A percentile compares a stretch with the other conserved stretches of the same genome.
Evolutionary conservation across 192 early-diverging fungal species (phyloP).

Genomic region (Anaeromyces robustus): DNA sequence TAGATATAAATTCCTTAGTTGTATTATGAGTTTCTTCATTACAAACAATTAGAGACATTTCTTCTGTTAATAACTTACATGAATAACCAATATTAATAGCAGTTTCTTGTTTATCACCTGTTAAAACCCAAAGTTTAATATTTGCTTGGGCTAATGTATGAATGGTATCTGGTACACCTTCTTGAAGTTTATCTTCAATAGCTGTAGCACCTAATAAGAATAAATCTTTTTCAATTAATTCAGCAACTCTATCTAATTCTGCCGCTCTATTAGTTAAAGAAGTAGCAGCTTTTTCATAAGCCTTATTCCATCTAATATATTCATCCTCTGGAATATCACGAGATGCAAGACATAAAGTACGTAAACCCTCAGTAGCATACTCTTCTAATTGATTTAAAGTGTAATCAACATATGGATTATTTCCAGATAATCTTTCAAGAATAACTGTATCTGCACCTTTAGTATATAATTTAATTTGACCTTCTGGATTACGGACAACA

Average conservation of each 20-base stretch:
- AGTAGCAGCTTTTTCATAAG: constrained; percentile 32
- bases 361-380: constrained; percentile 35
- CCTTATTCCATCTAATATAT: constrained; percentile 58
- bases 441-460: constrained; percentile 99
- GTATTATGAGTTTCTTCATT: constrained; percentile 83
- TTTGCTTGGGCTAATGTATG: constrained; percentile 86
- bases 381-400: constrained; percentile 55
- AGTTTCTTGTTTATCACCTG: constrained; percentile 95
- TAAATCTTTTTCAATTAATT: constrained; percentile 86
- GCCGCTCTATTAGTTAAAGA: constrained; percentile 77
- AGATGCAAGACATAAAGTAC: constrained; percentile 91
- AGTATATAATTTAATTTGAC: constrained; percentile 65
- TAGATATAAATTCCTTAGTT: constrained; percentile 80
- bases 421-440: constrained; percentile 63
- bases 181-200: constrained; percentile 96
- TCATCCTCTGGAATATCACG: constrained; percentile 79
- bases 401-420: constrained; percentile 61
- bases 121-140: constrained; percentile 68
- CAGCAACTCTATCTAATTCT: constrained; percentile 80
- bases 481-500: constrained; percentile 56
- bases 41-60: constrained; percentile 86
- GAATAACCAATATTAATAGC: constrained; percentile 98
- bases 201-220: constrained; percentile 90
- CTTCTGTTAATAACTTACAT: constrained; percentile 90
- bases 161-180: constrained; percentile 96